Conservation (phyloP, 2,329 filamentous ascomycete genomes). For the Dactylonectria macrodidyma region DNA sequence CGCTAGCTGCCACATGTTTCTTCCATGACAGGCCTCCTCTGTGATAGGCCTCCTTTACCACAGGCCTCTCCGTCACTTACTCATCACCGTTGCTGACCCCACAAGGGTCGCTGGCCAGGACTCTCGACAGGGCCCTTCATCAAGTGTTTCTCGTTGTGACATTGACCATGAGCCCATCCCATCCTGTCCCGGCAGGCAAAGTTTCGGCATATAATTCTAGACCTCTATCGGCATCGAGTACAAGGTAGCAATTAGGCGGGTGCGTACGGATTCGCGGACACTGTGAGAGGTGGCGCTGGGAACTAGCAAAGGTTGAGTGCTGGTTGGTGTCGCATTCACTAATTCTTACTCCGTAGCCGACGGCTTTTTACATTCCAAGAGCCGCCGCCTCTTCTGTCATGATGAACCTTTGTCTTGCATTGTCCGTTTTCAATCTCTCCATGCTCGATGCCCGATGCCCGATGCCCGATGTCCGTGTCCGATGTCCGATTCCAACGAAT, state of each 20-base stretch:
- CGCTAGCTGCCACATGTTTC: not conserved
- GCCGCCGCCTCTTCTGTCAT: not conserved
- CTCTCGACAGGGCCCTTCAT: slow-evolving; percentile 4
- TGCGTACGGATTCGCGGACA: not conserved
- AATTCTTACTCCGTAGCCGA: too few relatives aligned
- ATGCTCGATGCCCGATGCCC: too few relatives aligned
- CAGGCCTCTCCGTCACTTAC: not conserved
- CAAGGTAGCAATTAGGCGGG: too few relatives aligned
- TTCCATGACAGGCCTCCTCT: not conserved
- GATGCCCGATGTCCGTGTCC: too few relatives aligned
- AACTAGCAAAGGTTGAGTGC: slow-evolving; percentile 17
- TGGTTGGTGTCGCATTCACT: not conserved
- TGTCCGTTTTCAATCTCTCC: too few relatives aligned
- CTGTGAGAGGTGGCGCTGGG: slow-evolving; percentile 3
- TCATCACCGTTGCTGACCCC: not conserved
- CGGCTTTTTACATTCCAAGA: not conserved
- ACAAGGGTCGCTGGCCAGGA: not conserved
- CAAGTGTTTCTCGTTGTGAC: too few relatives aligned
- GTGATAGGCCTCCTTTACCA: not conserved
- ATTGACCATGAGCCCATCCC: not conserved
- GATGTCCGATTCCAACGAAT: too few relatives aligned
- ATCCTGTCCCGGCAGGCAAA: slow-evolving; percentile 23
- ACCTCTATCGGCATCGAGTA: not conserved
- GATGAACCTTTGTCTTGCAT: too few relatives aligned
- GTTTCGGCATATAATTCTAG: not conserved